These are phyloP conservation scores for Picochlorum sp. DNA, from an alignment of 139 green algal genomes.

Conservation along the genomic window DNA sequence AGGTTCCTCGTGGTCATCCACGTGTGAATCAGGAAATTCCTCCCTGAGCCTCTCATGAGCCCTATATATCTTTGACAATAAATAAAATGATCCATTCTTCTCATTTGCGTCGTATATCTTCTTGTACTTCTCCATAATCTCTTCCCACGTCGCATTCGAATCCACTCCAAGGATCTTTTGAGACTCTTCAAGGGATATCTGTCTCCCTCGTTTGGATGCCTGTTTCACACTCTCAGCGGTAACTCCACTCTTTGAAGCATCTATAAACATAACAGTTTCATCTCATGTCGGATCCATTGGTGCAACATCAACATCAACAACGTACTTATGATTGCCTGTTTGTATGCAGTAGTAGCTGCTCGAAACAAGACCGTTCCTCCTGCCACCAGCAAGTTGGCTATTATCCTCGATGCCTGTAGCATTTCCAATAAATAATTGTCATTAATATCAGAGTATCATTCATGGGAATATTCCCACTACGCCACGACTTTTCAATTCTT, in stretches of 20 bases:
- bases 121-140: conserved; percentile 77
- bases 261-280: conserved; percentile 33
- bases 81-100: conserved; percentile 81
- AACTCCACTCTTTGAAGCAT: conserved; percentile 66
- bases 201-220: conserved; percentile 26
- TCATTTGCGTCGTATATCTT: conserved; percentile 78
- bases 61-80: conserved; percentile 77
- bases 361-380: conserved; percentile 70
- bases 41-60: conserved; percentile 32
- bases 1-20: neutral
- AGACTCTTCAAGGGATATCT: conserved; percentile 64
- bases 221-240: conserved; percentile 50
- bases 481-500: too few relatives aligned
- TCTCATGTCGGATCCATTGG: neutral
- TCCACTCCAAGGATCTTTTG: conserved; percentile 66
- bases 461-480: too few relatives aligned
- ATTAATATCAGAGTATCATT: too few relatives aligned
- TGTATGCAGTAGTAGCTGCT: conserved; percentile 70
- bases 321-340: conserved; percentile 80
- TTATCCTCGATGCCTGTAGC: conserved; percentile 61
- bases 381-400: conserved; percentile 81
- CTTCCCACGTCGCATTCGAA: conserved; percentile 42
- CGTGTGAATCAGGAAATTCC: conserved; percentile 19
- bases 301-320: neutral
- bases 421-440: neutral